phyloP scores from a whole-genome alignment of 1,139 yeast genomes.

The Protomyces arabidopsidicola region DNA sequence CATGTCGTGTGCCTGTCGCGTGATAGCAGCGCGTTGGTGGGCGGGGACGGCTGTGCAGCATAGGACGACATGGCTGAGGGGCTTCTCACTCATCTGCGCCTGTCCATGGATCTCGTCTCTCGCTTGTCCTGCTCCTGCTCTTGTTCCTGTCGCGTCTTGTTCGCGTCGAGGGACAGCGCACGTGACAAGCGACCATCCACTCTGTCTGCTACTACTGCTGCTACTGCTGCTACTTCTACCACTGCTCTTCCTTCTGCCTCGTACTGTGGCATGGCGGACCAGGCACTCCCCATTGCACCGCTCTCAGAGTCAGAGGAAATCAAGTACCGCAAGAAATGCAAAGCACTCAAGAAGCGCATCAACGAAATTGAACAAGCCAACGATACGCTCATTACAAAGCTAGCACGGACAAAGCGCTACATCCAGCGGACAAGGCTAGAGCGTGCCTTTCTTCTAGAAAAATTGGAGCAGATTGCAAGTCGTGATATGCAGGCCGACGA shows the following conservation, averaged over 20 bases:
- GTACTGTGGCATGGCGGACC: too few species aligned
- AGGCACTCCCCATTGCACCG: background rate
- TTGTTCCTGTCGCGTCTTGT: background rate
- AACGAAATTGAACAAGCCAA: slow-evolving; percentile 73
- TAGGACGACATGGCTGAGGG: slow-evolving; percentile 37
- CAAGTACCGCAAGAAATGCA: slow-evolving; percentile 56
- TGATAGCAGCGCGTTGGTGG: slow-evolving; percentile 25
- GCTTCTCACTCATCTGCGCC: slow-evolving; percentile 29
- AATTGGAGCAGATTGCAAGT: slow-evolving; percentile 53
- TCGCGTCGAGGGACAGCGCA: background rate
- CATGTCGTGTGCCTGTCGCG: slow-evolving; percentile 40
- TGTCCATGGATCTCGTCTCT: background rate
- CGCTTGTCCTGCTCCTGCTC: too few species aligned
- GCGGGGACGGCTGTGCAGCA: slow-evolving; percentile 39
- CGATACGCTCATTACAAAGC: slow-evolving; percentile 70
- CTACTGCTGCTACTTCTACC: too few species aligned
- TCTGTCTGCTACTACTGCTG: too few species aligned
- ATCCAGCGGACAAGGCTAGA: slow-evolving; percentile 78
- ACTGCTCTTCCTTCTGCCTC: too few species aligned
- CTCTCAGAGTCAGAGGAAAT: slow-evolving; percentile 35
- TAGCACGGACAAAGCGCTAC: slow-evolving; percentile 70
- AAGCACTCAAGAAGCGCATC: slow-evolving; percentile 67
- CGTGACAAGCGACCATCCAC: background rate
- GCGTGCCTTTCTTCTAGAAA: slow-evolving; percentile 71
- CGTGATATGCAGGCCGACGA: slow-evolving; percentile 1